Conservation (phyloP, 371 early-diverging fungal genomes). For the Mortierella sp. region DNA sequence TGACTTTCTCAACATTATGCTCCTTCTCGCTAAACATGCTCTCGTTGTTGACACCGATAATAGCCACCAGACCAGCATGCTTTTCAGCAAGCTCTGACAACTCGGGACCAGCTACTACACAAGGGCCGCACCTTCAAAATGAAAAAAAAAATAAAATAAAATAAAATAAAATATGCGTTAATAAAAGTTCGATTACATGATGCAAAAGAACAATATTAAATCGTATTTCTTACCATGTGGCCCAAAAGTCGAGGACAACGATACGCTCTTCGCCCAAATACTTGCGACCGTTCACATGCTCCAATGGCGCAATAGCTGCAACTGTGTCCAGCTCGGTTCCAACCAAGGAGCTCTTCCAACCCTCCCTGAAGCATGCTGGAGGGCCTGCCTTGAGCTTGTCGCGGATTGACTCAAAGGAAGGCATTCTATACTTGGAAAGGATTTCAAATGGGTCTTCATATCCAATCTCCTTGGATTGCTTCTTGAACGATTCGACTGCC, state of each 20-base stretch:
- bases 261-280: slow-evolving; percentile 27
- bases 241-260: slow-evolving; percentile 56
- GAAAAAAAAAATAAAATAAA: too few species aligned
- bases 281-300: slow-evolving; percentile 28
- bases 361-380: slow-evolving; percentile 34
- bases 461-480: slow-evolving; percentile 28
- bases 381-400: slow-evolving; percentile 45
- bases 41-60: slow-evolving; percentile 50
- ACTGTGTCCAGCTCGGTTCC: slow-evolving; percentile 25
- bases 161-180: not conserved
- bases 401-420: slow-evolving; percentile 31
- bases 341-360: slow-evolving; percentile 32
- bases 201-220: not conserved
- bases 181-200: not conserved
- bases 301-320: slow-evolving; percentile 17
- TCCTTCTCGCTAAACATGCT: slow-evolving; percentile 19
- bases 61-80: slow-evolving; percentile 32
- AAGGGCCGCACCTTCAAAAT: slow-evolving; percentile 40
- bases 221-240: slow-evolving; percentile 34
- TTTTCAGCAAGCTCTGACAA: slow-evolving; percentile 45
- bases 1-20: slow-evolving; percentile 9
- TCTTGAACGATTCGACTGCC: slow-evolving; percentile 45
- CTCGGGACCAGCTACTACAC: slow-evolving; percentile 37
- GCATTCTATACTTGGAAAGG: slow-evolving; percentile 15
- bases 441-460: slow-evolving; percentile 42